phyloP scores from a whole-genome alignment of 208 protist genomes.

The Vickermania ingenoplastis region DNA sequence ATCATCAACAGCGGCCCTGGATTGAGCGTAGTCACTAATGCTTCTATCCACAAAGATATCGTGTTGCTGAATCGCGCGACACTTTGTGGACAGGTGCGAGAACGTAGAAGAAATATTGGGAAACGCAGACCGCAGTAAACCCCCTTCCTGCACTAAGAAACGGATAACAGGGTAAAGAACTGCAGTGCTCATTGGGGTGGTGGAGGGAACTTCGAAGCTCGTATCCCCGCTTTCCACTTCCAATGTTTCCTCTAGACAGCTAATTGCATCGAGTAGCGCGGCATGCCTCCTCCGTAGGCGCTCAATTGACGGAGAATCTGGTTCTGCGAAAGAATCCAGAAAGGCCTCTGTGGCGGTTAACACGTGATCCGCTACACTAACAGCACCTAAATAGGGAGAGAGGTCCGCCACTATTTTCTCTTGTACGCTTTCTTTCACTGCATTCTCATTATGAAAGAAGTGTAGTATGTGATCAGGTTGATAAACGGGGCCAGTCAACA shows the following conservation, averaged over 20 bases:
- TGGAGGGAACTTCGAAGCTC: neutral
- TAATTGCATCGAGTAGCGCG: constrained; percentile 36
- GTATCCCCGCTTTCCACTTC: no score
- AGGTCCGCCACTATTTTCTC: no score
- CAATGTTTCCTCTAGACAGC: constrained; percentile 35
- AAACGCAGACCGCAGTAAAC: constrained; percentile 51
- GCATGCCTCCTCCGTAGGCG: constrained; percentile 31
- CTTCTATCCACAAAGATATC: constrained; percentile 37
- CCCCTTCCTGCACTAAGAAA: constrained; percentile 62
- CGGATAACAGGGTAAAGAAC: constrained; percentile 44
- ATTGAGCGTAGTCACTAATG: constrained; percentile 6
- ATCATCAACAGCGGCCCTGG: no score
- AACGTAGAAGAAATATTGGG: constrained; percentile 34
- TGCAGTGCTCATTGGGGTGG: constrained; percentile 8
- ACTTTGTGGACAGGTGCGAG: constrained; percentile 10
- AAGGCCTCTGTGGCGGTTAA: constrained; percentile 34
- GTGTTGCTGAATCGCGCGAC: constrained; percentile 29
- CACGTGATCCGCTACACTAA: constrained; percentile 26
- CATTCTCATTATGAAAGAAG: constrained; percentile 16
- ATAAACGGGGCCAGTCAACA: constrained; percentile 17
- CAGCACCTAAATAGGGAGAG: constrained; percentile 41
- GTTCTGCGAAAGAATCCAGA: no score
- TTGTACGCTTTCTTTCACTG: constrained; percentile 1
- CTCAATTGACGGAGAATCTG: no score
- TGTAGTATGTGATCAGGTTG: constrained; percentile 43